Conservation (phyloP, 2,329 filamentous ascomycete genomes). For the Simplicillium sp. region DNA sequence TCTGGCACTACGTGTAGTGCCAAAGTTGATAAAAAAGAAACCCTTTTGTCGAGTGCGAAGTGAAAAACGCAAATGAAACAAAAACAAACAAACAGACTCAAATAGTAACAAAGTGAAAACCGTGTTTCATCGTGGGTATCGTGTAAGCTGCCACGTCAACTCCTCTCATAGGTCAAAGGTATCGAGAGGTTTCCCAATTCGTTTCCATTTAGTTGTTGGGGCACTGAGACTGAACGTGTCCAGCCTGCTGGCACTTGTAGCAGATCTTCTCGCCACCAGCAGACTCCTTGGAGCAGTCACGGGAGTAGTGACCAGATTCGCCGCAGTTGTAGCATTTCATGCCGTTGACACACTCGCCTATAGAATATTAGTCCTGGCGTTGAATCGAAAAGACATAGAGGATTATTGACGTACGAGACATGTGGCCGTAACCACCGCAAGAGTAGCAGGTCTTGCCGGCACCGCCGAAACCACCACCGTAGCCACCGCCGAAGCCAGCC, state of each 20-base stretch:
- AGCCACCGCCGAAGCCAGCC: slow-evolving; percentile 42
- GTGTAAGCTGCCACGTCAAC: slow-evolving; percentile 30
- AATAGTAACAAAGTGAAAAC: slow-evolving; percentile 11
- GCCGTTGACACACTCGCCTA: slow-evolving; percentile 88
- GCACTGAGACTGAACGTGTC: slow-evolving; percentile 91
- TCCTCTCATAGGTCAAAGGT: slow-evolving; percentile 13
- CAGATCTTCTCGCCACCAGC: slow-evolving; percentile 85
- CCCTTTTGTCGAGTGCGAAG: neutral
- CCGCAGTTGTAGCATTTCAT: slow-evolving; percentile 99
- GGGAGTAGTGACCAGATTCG: slow-evolving; percentile 88
- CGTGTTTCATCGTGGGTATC: slow-evolving; percentile 29
- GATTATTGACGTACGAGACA: slow-evolving; percentile 60
- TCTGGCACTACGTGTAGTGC: too few species aligned
- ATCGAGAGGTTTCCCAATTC: slow-evolving; percentile 10
- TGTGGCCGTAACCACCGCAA: slow-evolving; percentile 93
- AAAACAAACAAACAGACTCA: slow-evolving; percentile 14
- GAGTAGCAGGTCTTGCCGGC: slow-evolving; percentile 90
- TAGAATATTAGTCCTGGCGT: slow-evolving; percentile 11
- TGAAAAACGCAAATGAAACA: slow-evolving; percentile 16
- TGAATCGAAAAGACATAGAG: neutral
- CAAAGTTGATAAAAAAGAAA: neutral
- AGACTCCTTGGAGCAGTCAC: slow-evolving; percentile 92
- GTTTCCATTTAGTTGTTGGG: slow-evolving; percentile 57
- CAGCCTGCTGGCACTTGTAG: slow-evolving; percentile 84
- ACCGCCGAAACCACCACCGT: slow-evolving; percentile 40